Percentiles rank a stretch among this genome's conserved stretches.
Conservation (phyloP, 805 yeast species). For the Candida boleticola region DNA sequence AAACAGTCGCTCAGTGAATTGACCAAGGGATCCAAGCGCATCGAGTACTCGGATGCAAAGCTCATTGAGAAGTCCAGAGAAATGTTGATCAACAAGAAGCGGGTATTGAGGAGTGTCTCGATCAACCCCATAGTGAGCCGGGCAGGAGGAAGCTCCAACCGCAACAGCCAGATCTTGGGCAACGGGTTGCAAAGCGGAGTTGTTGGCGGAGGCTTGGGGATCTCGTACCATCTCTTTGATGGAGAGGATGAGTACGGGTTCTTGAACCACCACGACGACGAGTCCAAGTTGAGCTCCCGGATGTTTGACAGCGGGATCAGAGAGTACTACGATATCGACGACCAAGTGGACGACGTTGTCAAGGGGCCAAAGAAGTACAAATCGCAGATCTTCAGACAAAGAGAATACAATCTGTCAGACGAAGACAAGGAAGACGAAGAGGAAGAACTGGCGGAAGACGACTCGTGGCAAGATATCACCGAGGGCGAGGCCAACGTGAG, state of each 20-base stretch:
- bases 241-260: conserved; percentile 28
- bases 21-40: conserved; percentile 9
- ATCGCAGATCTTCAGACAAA: conserved; percentile 30
- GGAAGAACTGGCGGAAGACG: conserved; percentile 12
- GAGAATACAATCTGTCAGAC: conserved; percentile 13
- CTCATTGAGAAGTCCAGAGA: conserved; percentile 49
- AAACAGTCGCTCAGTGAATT: conserved; percentile 28
- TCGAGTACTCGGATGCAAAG: conserved; percentile 53
- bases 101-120: conserved; percentile 40
- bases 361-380: conserved; percentile 31
- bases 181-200: conserved; percentile 1
- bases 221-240: conserved; percentile 7
- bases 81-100: conserved; percentile 41
- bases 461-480: conserved; percentile 13
- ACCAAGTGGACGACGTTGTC: conserved; percentile 11
- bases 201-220: conserved; percentile 6
- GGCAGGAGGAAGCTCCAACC: not conserved
- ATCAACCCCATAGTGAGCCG: conserved; percentile 20
- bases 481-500: conserved; percentile 3
- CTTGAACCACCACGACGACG: conserved; percentile 20
- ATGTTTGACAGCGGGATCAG: conserved; percentile 27
- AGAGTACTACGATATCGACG: conserved; percentile 21
- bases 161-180: not conserved
- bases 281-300: conserved; percentile 18
- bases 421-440: conserved; percentile 13